Evolutionary conservation across 305 asterid species (phyloP), one percentile per base, ranked within the genome.

Genomic region (Nicotiana rustica): DNA sequence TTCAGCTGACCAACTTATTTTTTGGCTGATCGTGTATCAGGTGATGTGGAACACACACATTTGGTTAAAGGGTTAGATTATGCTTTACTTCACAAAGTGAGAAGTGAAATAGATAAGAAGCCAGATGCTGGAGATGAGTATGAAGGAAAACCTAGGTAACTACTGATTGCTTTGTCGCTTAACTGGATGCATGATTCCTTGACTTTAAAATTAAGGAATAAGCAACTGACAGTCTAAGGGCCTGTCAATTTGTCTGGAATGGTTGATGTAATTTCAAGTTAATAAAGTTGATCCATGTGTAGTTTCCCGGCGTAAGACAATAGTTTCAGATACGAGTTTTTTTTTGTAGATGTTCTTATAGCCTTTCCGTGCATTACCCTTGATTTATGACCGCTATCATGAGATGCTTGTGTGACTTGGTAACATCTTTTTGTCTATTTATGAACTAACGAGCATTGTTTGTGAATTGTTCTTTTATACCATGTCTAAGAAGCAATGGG

Each of bases 11-110:
- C n/a, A 80, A 79, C 79, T 57, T 1, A 19, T 85, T 84, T 81
- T 84, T 59, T n/a, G 81, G 65, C 85, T 87, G 67, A 85, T 89
- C 82, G 49, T 87, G 83, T 78, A 78, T 85, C 89, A 96, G 99
- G 99, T 89, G 99, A 96, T 89, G 98, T 96, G 82, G 98, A 96
- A 89, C 99, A 96, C 90, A 96, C 99, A 1, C 98, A 94, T 89
- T 91, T 96, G 90, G 98, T 96, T 67, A 96, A 96, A 88, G 99
- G 99, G 84, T 85, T 96, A 92, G 99, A 96, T 86, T 96, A 89
- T 82, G 99, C 99, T 69, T 93, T 96, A 85, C 98, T 96, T 84
- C 83, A 96, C 88, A 94, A 96, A 91, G 93, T 96, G 81, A 88
- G 98, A 85, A 94, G 99, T 92, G 98, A 96, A 90, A 93, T 93